phyloP scores from a whole-genome alignment of 768 basidiomycete genomes.

The Coprinopsis marcescibilis region DNA sequence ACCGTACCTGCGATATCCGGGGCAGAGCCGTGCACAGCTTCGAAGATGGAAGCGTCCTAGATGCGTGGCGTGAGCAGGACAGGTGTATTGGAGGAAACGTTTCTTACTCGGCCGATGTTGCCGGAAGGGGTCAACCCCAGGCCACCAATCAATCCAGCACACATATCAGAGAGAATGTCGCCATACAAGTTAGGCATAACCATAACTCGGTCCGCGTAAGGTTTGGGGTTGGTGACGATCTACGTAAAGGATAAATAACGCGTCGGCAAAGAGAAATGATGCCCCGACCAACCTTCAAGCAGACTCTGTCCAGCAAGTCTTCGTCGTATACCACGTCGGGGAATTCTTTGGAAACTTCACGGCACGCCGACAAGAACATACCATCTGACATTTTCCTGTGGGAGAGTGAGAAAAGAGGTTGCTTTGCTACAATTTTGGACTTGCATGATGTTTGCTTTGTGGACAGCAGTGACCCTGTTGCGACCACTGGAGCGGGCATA shows the following conservation, averaged over 20 bases:
- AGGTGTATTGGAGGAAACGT: background rate
- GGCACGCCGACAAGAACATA: slow-evolving; percentile 98
- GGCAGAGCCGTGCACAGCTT: slow-evolving; percentile 98
- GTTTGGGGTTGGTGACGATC: slow-evolving; percentile 90
- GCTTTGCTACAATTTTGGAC: slow-evolving; percentile 20
- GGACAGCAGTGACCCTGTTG: slow-evolving; percentile 93
- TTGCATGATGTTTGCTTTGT: slow-evolving; percentile 99
- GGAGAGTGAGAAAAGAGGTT: slow-evolving; percentile 1
- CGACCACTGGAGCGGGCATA: slow-evolving; percentile 88
- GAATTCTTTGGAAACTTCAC: slow-evolving; percentile 93
- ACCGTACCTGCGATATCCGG: slow-evolving; percentile 92
- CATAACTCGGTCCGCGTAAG: slow-evolving; percentile 96
- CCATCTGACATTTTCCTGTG: slow-evolving; percentile 99
- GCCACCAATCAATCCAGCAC: slow-evolving; percentile 96
- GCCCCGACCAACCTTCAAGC: slow-evolving; percentile 62
- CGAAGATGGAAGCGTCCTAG: slow-evolving; percentile 97
- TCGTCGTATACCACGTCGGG: slow-evolving; percentile 93
- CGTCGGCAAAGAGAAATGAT: background rate
- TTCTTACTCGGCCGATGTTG: slow-evolving; percentile 86
- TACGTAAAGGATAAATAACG: slow-evolving; percentile 22
- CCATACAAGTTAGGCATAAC: slow-evolving; percentile 99
- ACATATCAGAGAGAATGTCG: slow-evolving; percentile 97
- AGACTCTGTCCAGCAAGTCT: slow-evolving; percentile 94
- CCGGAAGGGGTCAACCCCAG: slow-evolving; percentile 96
- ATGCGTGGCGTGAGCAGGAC: slow-evolving; percentile 16